These are phyloP conservation scores for Citrus mangshanensis DNA, from an alignment of 345 rosid species.

Conservation along the genomic window DNA sequence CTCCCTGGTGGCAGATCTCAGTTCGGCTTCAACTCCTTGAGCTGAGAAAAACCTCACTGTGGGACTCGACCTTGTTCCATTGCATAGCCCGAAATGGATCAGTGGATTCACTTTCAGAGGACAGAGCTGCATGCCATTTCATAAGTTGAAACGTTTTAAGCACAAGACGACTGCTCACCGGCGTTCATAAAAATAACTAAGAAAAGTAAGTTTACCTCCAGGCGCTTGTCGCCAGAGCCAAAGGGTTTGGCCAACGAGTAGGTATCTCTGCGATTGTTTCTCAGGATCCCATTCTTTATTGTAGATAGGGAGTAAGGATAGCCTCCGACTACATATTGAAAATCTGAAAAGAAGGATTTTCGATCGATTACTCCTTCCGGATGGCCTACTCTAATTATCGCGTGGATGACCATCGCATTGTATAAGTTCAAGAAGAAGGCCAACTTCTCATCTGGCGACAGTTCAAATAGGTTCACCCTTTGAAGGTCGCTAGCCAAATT, in stretches of 20 bases:
- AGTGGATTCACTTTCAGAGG: slow-evolving; percentile 61
- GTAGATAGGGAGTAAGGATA: slow-evolving; percentile 54
- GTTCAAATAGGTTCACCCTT: slow-evolving; percentile 52
- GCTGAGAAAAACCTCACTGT: slow-evolving; percentile 69
- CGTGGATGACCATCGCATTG: slow-evolving; percentile 95
- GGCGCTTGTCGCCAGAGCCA: slow-evolving; percentile 42
- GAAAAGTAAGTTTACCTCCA: slow-evolving; percentile 43
- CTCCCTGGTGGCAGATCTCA: slow-evolving; percentile 65
- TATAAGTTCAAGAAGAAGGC: slow-evolving; percentile 83
- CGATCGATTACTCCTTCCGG: slow-evolving; percentile 69
- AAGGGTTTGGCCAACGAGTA: slow-evolving; percentile 65
- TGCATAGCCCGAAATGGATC: slow-evolving; percentile 81
- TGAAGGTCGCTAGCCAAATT: slow-evolving; percentile 71
- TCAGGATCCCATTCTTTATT: slow-evolving; percentile 69
- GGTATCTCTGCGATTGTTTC: slow-evolving; percentile 53
- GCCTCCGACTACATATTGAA: slow-evolving; percentile 81
- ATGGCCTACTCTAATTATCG: slow-evolving; percentile 60
- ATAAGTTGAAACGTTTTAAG: background rate
- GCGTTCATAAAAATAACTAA: background rate
- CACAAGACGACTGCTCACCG: background rate
- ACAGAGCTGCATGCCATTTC: slow-evolving; percentile 39
- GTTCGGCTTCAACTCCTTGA: slow-evolving; percentile 62
- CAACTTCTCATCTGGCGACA: slow-evolving; percentile 56
- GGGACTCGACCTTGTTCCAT: slow-evolving; percentile 84
- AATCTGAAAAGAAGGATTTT: slow-evolving; percentile 59